phyloP scores from a whole-genome alignment of 257 asterid species.

The Przewalskia tangutica region DNA sequence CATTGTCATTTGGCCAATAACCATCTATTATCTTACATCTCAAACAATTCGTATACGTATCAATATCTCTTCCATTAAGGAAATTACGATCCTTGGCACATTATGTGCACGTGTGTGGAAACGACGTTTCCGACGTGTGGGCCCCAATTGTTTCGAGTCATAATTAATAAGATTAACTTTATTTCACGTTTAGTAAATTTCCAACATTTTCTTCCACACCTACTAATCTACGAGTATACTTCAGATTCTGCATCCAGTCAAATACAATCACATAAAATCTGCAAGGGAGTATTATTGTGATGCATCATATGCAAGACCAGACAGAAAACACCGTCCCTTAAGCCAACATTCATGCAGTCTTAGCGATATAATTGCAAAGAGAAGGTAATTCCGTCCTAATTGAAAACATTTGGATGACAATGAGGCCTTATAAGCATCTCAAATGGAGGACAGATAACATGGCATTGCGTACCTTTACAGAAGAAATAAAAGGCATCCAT shows the following conservation, averaged over 20 bases:
- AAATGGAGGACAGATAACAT: background rate
- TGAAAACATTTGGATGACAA: background rate
- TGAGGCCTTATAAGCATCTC: background rate
- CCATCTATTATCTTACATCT: no score
- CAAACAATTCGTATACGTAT: no score
- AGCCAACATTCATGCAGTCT: background rate
- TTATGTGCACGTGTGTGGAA: no score
- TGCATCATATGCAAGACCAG: background rate
- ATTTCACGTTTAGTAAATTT: no score
- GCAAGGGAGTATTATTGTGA: background rate
- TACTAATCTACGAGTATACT: background rate
- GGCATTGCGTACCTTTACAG: constrained; percentile 46
- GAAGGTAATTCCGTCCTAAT: background rate
- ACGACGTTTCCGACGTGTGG: no score
- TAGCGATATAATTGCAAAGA: background rate
- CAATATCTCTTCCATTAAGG: no score
- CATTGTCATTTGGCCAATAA: no score
- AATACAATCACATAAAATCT: background rate
- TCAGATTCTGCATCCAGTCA: background rate
- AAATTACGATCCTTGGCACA: no score
- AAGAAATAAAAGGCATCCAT: constrained; percentile 97
- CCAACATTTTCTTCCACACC: background rate
- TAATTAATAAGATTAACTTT: no score
- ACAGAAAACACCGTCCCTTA: background rate
- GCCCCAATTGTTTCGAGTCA: no score